Conservation (phyloP, 495 filamentous ascomycete genomes). For the Penicillium goetzii region DNA sequence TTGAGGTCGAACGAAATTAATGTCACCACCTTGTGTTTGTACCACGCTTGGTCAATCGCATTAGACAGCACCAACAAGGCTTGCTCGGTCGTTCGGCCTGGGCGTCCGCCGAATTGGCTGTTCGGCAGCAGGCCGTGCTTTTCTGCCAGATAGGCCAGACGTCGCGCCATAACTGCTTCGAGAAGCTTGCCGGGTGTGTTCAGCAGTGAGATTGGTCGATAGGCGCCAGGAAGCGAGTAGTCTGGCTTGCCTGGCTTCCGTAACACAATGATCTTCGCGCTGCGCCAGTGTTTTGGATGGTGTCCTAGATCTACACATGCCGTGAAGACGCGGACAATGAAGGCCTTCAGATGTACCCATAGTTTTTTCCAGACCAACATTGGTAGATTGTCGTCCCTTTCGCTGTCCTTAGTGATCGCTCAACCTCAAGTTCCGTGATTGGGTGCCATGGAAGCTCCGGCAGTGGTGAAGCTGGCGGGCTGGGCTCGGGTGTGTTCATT, state of each 20-base stretch:
- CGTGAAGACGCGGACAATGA: too few species aligned
- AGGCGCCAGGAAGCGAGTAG: slow-evolving; percentile 26
- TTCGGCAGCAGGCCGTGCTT: slow-evolving; percentile 29
- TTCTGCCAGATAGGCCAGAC: slow-evolving; percentile 28
- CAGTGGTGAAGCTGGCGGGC: too few species aligned
- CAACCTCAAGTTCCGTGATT: too few species aligned
- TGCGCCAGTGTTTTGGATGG: too few species aligned
- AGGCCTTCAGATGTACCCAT: too few species aligned
- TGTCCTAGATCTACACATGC: too few species aligned
- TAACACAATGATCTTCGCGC: too few species aligned
- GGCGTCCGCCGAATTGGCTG: slow-evolving; percentile 32
- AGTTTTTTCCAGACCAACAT: too few species aligned
- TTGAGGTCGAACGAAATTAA: slow-evolving; percentile 34
- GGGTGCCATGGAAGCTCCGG: too few species aligned
- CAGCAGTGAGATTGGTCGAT: slow-evolving; percentile 33
- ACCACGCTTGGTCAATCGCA: slow-evolving; percentile 33
- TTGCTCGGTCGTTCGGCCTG: slow-evolving; percentile 28
- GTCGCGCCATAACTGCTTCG: slow-evolving; percentile 29
- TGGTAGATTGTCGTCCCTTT: too few species aligned
- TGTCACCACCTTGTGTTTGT: slow-evolving; percentile 22
- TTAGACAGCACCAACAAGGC: slow-evolving; percentile 29
- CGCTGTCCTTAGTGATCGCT: too few species aligned
- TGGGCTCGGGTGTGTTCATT: too few species aligned
- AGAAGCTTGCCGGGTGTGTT: slow-evolving; percentile 36
- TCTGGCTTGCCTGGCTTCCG: slow-evolving; percentile 32